A percentile compares a stretch with the other conserved stretches of the same genome.
phyloP scores from a whole-genome alignment of 371 early-diverging fungal genomes.

The Batrachochytrium dendrobatidis region DNA sequence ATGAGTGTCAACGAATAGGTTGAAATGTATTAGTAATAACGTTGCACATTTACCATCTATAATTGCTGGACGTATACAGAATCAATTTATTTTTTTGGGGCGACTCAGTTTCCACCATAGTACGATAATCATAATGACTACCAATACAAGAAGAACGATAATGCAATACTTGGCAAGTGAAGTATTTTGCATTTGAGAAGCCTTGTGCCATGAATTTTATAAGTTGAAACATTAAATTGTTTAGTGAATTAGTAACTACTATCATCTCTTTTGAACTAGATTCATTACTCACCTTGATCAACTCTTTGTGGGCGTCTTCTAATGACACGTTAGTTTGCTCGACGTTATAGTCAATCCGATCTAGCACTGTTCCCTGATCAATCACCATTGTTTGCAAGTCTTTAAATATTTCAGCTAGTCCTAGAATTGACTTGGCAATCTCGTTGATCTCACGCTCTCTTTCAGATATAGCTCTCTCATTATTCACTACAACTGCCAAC shows the following conservation, averaged over 20 bases:
- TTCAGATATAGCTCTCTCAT: slow-evolving; percentile 63
- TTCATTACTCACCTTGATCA: slow-evolving; percentile 58
- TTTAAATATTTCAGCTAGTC: slow-evolving; percentile 84
- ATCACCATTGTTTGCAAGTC: slow-evolving; percentile 91
- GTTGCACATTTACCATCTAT: no score
- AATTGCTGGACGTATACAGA: no score
- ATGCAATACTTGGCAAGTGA: slow-evolving; percentile 31
- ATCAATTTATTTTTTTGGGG: no score
- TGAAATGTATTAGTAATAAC: no score
- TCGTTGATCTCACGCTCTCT: slow-evolving; percentile 87
- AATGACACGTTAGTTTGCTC: slow-evolving; percentile 74
- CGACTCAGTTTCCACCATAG: slow-evolving; percentile 2
- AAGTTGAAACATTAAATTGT: background rate
- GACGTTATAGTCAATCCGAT: slow-evolving; percentile 95
- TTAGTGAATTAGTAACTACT: background rate
- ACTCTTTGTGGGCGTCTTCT: slow-evolving; percentile 75
- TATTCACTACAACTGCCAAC: slow-evolving; percentile 60
- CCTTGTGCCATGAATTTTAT: slow-evolving; percentile 17
- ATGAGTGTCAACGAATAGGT: no score
- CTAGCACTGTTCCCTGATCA: slow-evolving; percentile 93
- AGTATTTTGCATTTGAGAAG: slow-evolving; percentile 23
- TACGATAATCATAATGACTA: slow-evolving; percentile 27
- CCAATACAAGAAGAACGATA: slow-evolving; percentile 22
- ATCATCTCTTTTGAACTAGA: background rate
- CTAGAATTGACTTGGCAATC: slow-evolving; percentile 85